Base-by-base conservation (phyloP, 306 rosid species). In the Gastrolobium villosum region DNA sequence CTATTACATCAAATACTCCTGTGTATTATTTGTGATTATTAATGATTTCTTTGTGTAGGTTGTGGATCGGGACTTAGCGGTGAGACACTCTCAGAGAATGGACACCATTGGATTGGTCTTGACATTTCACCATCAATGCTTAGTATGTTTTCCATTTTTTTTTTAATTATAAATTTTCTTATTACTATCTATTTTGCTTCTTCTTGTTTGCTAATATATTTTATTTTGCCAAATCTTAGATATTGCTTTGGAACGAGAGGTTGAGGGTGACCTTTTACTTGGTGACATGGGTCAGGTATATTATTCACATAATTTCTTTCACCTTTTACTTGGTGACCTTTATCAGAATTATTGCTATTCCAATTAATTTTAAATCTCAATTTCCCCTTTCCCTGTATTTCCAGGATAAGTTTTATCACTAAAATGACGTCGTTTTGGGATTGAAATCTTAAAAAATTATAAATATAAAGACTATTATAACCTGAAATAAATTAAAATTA, bases 61-160 rank as follows among this genome's bases (percentile, higher is more conserved):
- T 95, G 98, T 77, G 99, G 99, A 37, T 95, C 98, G 2, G 98
- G 98, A 57, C 98, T 95, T 36, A 95, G 98, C 56, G 99, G 99
- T 0, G 99, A 92, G 84, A 90, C 92, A 9, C 81, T 92, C 39
- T 46, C 99, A 0, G 95, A 92, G 79, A 85, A 70, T 26, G 94
- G 96, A 44, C 97, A 95, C 80, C 93, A 92, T 9, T 95, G 99
- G 99, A 88, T 95, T 75, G 99, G 99, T 59, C 77, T 91, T 49
- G 99, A 95, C 70, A 95, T 95, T 65, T 95, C 99, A 28, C 85
- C 75, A 15, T 95, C 99, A n/a, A 95, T 95, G 99, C 98, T 95
- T 55, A 72, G 99, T 95, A 89, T 64, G 93, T 48, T 64, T 4
- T 37, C 26, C 5, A 5, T 45, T 14, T 6, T 14, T 48, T 14